These are phyloP conservation scores for Lipomyces mesembrius DNA, from an alignment of 805 yeast species.

Conservation along the genomic window DNA sequence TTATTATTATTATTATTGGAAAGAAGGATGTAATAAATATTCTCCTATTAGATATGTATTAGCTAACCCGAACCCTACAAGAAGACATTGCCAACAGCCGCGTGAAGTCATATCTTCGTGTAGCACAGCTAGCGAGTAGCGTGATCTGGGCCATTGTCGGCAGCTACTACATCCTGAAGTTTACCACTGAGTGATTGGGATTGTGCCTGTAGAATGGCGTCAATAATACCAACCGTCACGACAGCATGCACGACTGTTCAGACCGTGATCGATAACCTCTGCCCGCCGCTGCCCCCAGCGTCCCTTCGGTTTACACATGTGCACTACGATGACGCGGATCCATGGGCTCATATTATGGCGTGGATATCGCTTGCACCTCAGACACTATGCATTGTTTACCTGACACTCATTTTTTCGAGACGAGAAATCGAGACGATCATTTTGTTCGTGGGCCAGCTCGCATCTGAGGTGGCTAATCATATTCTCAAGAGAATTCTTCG, in stretches of 20 bases:
- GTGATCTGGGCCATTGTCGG: too few species aligned
- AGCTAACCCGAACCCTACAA: too few species aligned
- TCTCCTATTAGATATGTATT: too few species aligned
- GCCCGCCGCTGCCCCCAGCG: slow-evolving; percentile 21
- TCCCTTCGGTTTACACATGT: slow-evolving; percentile 83
- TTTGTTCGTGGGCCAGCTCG: slow-evolving; percentile 82
- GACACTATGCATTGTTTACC: slow-evolving; percentile 72
- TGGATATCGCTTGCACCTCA: slow-evolving; percentile 82
- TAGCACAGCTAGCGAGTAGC: too few species aligned
- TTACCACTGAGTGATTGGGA: background rate
- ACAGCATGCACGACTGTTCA: background rate
- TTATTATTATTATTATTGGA: too few species aligned
- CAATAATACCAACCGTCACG: background rate
- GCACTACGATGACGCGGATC: slow-evolving; percentile 70
- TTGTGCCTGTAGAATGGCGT: background rate
- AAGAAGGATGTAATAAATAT: too few species aligned
- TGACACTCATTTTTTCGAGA: slow-evolving; percentile 79
- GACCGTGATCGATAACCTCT: slow-evolving; percentile 1
- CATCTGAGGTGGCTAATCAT: slow-evolving; percentile 74
- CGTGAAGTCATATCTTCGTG: too few species aligned
- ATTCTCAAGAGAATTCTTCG: slow-evolving; percentile 64
- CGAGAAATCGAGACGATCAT: slow-evolving; percentile 86
- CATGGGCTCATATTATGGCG: slow-evolving; percentile 64
- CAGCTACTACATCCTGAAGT: background rate
- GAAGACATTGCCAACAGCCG: too few species aligned